Evolutionary conservation across 176 grass and related monocot genomes (phyloP).

Genomic region (Carex kokanica): DNA sequence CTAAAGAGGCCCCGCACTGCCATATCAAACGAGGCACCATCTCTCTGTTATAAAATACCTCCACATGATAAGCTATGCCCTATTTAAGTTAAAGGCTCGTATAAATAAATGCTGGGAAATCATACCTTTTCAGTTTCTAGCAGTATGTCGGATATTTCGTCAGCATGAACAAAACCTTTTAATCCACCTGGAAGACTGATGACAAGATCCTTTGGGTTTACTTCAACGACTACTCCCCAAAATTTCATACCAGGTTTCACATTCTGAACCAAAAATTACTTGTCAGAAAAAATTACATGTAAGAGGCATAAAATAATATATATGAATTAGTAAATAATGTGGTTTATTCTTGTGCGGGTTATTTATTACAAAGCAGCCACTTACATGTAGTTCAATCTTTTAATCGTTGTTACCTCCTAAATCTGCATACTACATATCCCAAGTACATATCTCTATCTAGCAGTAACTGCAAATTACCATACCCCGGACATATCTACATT

Average conservation of each 20-base stretch:
- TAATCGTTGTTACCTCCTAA: background rate
- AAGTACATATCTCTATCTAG: background rate
- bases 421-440: background rate
- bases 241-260: constrained; percentile 86
- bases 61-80: background rate
- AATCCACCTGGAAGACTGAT: constrained; percentile 88
- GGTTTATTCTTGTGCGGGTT: background rate
- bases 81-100: background rate
- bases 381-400: background rate
- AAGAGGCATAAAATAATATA: constrained; percentile 7
- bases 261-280: constrained; percentile 50
- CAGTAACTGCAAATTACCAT: too few relatives aligned
- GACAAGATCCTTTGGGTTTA: constrained; percentile 82
- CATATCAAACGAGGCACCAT: background rate
- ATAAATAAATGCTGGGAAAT: background rate
- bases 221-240: constrained; percentile 82
- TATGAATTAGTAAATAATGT: background rate
- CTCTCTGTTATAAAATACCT: background rate
- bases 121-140: constrained; percentile 26
- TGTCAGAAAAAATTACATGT: background rate
- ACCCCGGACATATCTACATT: too few relatives aligned
- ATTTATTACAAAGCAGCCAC: background rate
- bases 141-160: constrained; percentile 59
- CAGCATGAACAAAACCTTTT: constrained; percentile 77
- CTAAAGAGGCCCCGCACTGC: background rate